Evolutionary conservation across 495 filamentous ascomycete species (phyloP).

Genomic region (Bacidia gigantensis): DNA sequence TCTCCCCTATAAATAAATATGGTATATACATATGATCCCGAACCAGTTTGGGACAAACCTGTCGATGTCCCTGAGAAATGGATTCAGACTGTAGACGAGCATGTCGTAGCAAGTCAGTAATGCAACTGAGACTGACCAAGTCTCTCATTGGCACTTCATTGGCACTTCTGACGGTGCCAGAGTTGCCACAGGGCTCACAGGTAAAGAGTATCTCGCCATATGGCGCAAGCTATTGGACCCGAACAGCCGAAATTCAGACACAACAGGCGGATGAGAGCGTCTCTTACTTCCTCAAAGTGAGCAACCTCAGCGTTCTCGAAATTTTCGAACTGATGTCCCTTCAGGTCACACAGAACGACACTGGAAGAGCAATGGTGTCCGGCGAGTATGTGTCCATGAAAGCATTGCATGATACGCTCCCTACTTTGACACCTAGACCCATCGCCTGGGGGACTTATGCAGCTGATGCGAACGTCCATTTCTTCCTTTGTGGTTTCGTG

Average conservation of each 20-base stretch:
- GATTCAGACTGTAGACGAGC: slow-evolving; percentile 9
- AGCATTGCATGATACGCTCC: slow-evolving; percentile 1
- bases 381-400: slow-evolving; percentile 12
- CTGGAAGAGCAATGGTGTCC: slow-evolving; percentile 10
- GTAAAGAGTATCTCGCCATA: slow-evolving; percentile 8
- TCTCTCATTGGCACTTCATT: no score
- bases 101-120: slow-evolving; percentile 10
- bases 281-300: slow-evolving; percentile 18
- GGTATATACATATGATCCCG: neutral
- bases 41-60: neutral
- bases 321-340: neutral
- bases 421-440: slow-evolving; percentile 4
- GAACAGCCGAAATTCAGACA: slow-evolving; percentile 17
- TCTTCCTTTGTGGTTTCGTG: slow-evolving; percentile 13
- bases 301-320: no score
- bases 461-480: slow-evolving; percentile 5
- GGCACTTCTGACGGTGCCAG: slow-evolving; percentile 5
- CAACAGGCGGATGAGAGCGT: slow-evolving; percentile 7
- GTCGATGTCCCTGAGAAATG: slow-evolving; percentile 4
- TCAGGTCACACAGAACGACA: slow-evolving; percentile 3
- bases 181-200: slow-evolving; percentile 10
- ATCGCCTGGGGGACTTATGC: slow-evolving; percentile 4
- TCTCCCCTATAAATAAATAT: neutral
- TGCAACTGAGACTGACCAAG: neutral
- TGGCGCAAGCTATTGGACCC: slow-evolving; percentile 18